phyloP scores from a whole-genome alignment of 83 land plant genomes.

The Larix sibirica region DNA sequence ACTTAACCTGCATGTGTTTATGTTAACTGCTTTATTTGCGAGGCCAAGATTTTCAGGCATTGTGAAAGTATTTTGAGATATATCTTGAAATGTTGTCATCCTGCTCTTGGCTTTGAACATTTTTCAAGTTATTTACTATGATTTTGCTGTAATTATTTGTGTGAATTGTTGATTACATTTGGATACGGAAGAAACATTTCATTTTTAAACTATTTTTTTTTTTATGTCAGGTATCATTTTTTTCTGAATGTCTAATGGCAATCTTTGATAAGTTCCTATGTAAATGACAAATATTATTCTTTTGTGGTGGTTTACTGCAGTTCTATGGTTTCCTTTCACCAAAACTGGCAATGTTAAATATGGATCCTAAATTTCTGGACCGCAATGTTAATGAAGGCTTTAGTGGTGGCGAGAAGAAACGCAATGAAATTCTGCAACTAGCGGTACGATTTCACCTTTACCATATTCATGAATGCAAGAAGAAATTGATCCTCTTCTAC shows the following conservation, averaged over 20 bases:
- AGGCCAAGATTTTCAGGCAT: neutral
- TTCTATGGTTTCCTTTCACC: slow-evolving; percentile 69
- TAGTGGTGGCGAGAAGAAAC: slow-evolving; percentile 98
- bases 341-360: slow-evolving; percentile 82
- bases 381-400: slow-evolving; percentile 99
- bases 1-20: neutral
- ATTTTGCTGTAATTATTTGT: neutral
- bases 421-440: slow-evolving; percentile 96
- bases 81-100: neutral
- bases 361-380: slow-evolving; percentile 82
- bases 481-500: neutral
- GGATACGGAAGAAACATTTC: neutral
- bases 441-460: slow-evolving; percentile 49
- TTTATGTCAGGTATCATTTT: neutral
- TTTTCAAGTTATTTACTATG: neutral
- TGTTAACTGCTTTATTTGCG: neutral
- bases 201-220: neutral
- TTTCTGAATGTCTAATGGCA: neutral
- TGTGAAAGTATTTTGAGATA: neutral
- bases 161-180: neutral
- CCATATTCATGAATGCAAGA: neutral
- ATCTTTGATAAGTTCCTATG: neutral
- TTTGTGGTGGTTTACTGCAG: slow-evolving; percentile 48
- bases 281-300: neutral
- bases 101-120: slow-evolving; percentile 10